These are phyloP conservation scores for Gynostemma pentaphyllum DNA, from an alignment of 306 rosid species.

Conservation along the genomic window DNA sequence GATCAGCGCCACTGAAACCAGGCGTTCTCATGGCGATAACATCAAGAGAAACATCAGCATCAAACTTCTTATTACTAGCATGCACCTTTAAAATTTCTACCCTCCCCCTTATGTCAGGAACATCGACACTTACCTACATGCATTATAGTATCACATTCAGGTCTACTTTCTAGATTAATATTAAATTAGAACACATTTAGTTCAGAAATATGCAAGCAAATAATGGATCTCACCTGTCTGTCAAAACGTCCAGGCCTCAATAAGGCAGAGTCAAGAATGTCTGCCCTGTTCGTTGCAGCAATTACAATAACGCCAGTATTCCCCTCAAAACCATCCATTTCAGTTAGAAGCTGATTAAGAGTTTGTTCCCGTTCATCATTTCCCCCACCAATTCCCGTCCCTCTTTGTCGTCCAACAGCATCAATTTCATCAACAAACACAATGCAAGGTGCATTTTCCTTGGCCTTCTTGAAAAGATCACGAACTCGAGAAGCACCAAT, in stretches of 20 bases:
- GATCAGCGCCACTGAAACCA: slow-evolving; percentile 98
- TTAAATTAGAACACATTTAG: not conserved
- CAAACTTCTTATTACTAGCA: slow-evolving; percentile 80
- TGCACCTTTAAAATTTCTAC: slow-evolving; percentile 96
- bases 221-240: slow-evolving; percentile 47
- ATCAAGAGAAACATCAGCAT: slow-evolving; percentile 74
- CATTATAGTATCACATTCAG: slow-evolving; percentile 16
- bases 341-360: slow-evolving; percentile 95
- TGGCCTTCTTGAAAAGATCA: slow-evolving; percentile 96
- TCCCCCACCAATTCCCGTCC: slow-evolving; percentile 97
- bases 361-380: slow-evolving; percentile 98
- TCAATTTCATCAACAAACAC: slow-evolving; percentile 98
- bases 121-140: slow-evolving; percentile 87
- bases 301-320: slow-evolving; percentile 87
- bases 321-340: slow-evolving; percentile 99
- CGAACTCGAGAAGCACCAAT: slow-evolving; percentile 98
- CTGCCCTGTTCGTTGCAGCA: slow-evolving; percentile 99
- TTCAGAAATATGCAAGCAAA: not conserved
- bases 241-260: slow-evolving; percentile 94
- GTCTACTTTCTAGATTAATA: not conserved
- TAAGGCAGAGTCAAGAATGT: slow-evolving; percentile 90
- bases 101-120: slow-evolving; percentile 90
- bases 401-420: slow-evolving; percentile 96
- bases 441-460: slow-evolving; percentile 99
- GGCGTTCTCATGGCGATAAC: slow-evolving; percentile 97